These are phyloP conservation scores for Cyberlindnera petersonii DNA, from an alignment of 805 yeast species.

Conservation along the genomic window DNA sequence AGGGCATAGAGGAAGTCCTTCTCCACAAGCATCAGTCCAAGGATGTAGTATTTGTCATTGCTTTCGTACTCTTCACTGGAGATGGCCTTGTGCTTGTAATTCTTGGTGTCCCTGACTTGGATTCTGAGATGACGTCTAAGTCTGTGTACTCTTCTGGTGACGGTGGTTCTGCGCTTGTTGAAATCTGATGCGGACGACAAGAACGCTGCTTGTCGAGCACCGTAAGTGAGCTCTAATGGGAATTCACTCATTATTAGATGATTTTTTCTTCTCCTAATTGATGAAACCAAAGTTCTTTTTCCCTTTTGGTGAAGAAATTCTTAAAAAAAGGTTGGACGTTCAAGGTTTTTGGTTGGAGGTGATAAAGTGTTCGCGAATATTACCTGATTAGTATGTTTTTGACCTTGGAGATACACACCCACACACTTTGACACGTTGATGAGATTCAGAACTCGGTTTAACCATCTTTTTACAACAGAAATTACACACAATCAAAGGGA, in stretches of 20 bases:
- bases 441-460: too few species aligned
- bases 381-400: too few species aligned
- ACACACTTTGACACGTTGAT: too few species aligned
- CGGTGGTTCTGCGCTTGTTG: slow-evolving; percentile 59
- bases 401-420: too few species aligned
- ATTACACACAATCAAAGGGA: too few species aligned
- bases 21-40: slow-evolving; percentile 69
- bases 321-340: slow-evolving; percentile 1
- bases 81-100: slow-evolving; percentile 50
- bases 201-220: slow-evolving; percentile 57
- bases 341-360: too few species aligned
- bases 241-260: slow-evolving; percentile 5
- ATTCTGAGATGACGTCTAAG: slow-evolving; percentile 63
- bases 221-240: slow-evolving; percentile 36
- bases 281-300: too few species aligned
- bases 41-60: slow-evolving; percentile 50
- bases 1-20: slow-evolving; percentile 68
- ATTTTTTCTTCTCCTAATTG: background rate
- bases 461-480: too few species aligned
- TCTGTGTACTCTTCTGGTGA: slow-evolving; percentile 56
- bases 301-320: too few species aligned
- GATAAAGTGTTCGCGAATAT: too few species aligned
- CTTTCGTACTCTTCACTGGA: slow-evolving; percentile 44
- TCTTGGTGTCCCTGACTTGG: slow-evolving; percentile 62
- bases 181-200: slow-evolving; percentile 67